Conservation (phyloP, 1,284 basidiomycete species). For the Leccinum subspadiceum region DNA sequence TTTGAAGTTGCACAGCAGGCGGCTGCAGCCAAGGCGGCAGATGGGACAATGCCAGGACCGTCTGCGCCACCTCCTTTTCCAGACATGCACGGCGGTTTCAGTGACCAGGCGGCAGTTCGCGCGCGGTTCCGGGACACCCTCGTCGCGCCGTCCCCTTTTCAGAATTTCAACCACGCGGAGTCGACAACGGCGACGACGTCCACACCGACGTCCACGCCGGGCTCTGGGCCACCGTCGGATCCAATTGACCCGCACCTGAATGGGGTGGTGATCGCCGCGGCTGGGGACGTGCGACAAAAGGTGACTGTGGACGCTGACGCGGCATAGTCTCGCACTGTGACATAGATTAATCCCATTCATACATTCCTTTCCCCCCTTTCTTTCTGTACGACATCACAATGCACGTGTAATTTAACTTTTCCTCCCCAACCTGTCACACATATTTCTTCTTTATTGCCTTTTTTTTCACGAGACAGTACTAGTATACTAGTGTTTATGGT, state of each 20-base stretch:
- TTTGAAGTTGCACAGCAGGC: conserved; percentile 49
- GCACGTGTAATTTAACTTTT: conserved; percentile 23
- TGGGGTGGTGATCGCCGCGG: conserved; percentile 21
- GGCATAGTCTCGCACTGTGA: conserved; percentile 8
- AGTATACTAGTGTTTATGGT: not conserved
- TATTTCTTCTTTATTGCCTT: not conserved
- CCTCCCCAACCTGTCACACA: not conserved
- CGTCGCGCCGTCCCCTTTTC: conserved; percentile 65
- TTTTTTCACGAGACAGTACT: not conserved
- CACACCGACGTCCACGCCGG: conserved; percentile 38
- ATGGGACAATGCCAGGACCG: conserved; percentile 38
- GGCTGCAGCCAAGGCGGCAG: conserved; percentile 35
- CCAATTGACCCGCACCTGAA: conserved; percentile 50
- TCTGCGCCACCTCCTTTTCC: conserved; percentile 33
- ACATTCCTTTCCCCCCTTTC: not conserved
- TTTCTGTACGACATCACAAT: not conserved
- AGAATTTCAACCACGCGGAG: conserved; percentile 35
- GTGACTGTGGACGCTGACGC: conserved; percentile 22
- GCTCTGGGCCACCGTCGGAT: conserved; percentile 40
- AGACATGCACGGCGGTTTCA: conserved; percentile 32
- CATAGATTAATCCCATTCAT: not conserved
- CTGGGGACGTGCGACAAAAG: conserved; percentile 28
- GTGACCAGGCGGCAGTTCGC: conserved; percentile 41
- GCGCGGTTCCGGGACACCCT: conserved; percentile 68
- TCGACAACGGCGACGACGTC: conserved; percentile 33